Percentiles rank a stretch among this genome's conserved stretches.
Conservation (phyloP, 495 filamentous ascomycete species). For the Astrothelium macrocarpum region DNA sequence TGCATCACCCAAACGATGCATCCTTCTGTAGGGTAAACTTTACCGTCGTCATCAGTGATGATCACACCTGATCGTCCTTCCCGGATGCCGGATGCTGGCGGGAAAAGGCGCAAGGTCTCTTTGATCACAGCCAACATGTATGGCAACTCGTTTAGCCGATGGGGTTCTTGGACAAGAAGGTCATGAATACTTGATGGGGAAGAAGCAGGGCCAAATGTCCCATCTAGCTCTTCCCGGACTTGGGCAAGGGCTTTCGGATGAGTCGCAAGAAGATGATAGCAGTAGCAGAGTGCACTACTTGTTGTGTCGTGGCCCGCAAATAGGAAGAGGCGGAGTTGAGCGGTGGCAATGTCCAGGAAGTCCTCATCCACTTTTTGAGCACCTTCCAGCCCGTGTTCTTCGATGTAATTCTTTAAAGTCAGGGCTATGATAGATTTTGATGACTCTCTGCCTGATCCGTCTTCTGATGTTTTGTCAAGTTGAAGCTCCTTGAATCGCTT, state of each 20-base stretch:
- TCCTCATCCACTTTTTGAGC: constrained; percentile 10
- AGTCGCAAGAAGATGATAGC: constrained; percentile 30
- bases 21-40: constrained; percentile 28
- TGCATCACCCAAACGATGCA: constrained; percentile 22
- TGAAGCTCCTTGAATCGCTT: constrained; percentile 21
- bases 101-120: constrained; percentile 23
- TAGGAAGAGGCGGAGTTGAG: constrained; percentile 31
- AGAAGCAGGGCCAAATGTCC: constrained; percentile 27
- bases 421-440: constrained; percentile 31
- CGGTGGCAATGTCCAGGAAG: constrained; percentile 24
- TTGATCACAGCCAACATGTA: constrained; percentile 27
- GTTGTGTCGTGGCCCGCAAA: constrained; percentile 43
- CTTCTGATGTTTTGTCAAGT: not conserved
- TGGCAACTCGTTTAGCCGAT: constrained; percentile 24
- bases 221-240: constrained; percentile 31
- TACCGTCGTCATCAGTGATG: constrained; percentile 20
- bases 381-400: constrained; percentile 13
- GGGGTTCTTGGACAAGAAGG: constrained; percentile 6
- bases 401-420: constrained; percentile 27
- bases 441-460: not conserved
- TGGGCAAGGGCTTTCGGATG: constrained; percentile 29
- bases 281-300: constrained; percentile 32
- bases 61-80: constrained; percentile 19
- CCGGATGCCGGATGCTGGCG: constrained; percentile 23
- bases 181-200: constrained; percentile 10